Evolutionary conservation across 805 yeast species (phyloP).

Genomic region (Monosporozyma solicola): DNA sequence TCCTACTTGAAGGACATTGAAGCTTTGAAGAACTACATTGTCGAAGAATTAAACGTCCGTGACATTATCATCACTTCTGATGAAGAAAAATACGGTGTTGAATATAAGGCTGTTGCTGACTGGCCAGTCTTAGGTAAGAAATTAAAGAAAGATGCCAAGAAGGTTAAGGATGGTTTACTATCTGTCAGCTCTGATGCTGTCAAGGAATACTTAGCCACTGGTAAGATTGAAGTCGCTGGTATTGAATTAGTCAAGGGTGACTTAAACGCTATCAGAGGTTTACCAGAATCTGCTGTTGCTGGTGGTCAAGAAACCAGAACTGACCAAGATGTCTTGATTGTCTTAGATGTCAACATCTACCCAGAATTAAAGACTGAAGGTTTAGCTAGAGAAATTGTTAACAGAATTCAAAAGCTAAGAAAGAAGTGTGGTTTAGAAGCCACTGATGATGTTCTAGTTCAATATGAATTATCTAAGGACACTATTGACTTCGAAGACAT

Average conservation of each 20-base stretch:
- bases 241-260: slow-evolving; percentile 83
- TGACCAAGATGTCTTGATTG: slow-evolving; percentile 80
- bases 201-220: slow-evolving; percentile 58
- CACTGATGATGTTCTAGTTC: slow-evolving; percentile 89
- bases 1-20: slow-evolving; percentile 69
- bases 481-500: slow-evolving; percentile 56
- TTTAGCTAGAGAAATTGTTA: slow-evolving; percentile 88
- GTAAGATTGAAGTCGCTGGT: slow-evolving; percentile 79
- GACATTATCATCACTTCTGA: slow-evolving; percentile 81
- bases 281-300: slow-evolving; percentile 56
- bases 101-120: slow-evolving; percentile 91
- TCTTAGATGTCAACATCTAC: slow-evolving; percentile 79
- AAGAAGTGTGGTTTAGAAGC: slow-evolving; percentile 92
- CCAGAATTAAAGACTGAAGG: slow-evolving; percentile 91
- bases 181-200: slow-evolving; percentile 72
- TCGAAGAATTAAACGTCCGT: slow-evolving; percentile 89
- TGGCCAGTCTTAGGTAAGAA: slow-evolving; percentile 99
- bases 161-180: slow-evolving; percentile 92
- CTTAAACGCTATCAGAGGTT: slow-evolving; percentile 79
- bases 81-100: slow-evolving; percentile 85
- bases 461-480: slow-evolving; percentile 56
- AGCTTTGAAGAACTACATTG: slow-evolving; percentile 66
- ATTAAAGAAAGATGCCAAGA: slow-evolving; percentile 85
- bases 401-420: slow-evolving; percentile 95
- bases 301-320: slow-evolving; percentile 82